Evolutionary conservation across 177 flowering plant species (phyloP).

Genomic region (Vitis hybrid): DNA sequence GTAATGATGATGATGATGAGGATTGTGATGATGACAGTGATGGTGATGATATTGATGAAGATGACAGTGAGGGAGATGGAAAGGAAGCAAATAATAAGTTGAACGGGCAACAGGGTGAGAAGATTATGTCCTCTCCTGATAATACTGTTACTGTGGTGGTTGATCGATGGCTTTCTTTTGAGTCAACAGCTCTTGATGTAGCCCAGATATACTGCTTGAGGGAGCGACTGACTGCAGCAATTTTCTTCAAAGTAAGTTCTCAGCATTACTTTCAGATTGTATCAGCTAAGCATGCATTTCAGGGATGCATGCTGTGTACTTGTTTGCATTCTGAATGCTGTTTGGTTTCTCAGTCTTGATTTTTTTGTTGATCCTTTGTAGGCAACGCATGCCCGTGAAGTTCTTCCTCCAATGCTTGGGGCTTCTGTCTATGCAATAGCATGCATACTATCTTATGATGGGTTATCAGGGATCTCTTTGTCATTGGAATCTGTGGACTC

Average conservation of each 20-base stretch:
- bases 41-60: conserved; percentile 21
- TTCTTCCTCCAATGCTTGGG: conserved; percentile 68
- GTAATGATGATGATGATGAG: conserved; percentile 30
- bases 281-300: not conserved
- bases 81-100: conserved; percentile 23
- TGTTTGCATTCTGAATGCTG: not conserved
- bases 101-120: conserved; percentile 34
- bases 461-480: conserved; percentile 47
- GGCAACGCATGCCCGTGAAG: conserved; percentile 59
- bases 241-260: conserved; percentile 63
- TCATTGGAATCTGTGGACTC: conserved; percentile 29
- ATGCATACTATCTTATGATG: conserved; percentile 70
- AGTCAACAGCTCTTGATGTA: conserved; percentile 77
- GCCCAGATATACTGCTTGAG: conserved; percentile 93
- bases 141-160: conserved; percentile 63
- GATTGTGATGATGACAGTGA: conserved; percentile 19
- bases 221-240: conserved; percentile 76
- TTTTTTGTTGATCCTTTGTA: conserved; percentile 22
- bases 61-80: conserved; percentile 30
- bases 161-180: conserved; percentile 82
- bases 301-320: not conserved
- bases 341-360: conserved; percentile 5
- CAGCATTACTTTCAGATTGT: not conserved
- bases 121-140: conserved; percentile 77
- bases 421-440: conserved; percentile 72